Evolutionary conservation across 345 rosid species (phyloP), one percentile per base, ranked within the genome.

Genomic region (Euphorbia peplus): DNA sequence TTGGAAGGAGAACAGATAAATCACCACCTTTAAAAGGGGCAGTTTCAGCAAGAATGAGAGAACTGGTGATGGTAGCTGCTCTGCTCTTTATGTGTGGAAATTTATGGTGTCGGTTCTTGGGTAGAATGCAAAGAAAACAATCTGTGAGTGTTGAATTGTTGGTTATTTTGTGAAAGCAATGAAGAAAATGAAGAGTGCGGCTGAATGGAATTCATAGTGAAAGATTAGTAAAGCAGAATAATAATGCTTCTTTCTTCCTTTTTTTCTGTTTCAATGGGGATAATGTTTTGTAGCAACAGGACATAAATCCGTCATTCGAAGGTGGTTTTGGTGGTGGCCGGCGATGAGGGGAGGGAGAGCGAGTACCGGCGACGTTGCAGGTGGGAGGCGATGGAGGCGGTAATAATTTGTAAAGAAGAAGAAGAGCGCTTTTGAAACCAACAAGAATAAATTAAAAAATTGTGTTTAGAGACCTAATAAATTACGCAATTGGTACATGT

Each of bases 1-100:
- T 78, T 46, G 19, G 60, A 13, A 86, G 79, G 37, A 86, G 56
- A 30, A 66, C 80, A 6, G 75, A 72, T 28, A 78, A 57, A 22
- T 82, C 85, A 4, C 82, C 84, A 1, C 76, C 54, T 28, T 66
- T 42, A 1, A 63, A 24, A 1, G 84, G 71, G 50, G 82, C 35
- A 62, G 80, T 73, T 41, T 63, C 78, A 47, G 39, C 76, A 28
- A 73, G 72, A 50, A 66, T 42, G 28, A 70, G 28, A 69, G 70
- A 26, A 32, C 47, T 29, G 28, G 50, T 5, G 50, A 41, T 11
- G 9, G 16, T 16, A 25, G 73, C 26, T 54, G 78, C 80, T 29
- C 67, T 70, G 30, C 48, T 54, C 41, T 74, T 59, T 0, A 14
- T 8, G 54, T 18, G 19, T 18, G 35, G 32, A 63, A 74, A 13